Evolutionary conservation across 2,329 filamentous ascomycete genomes (phyloP).

Genomic region (Plenodomus lindquistii): DNA sequence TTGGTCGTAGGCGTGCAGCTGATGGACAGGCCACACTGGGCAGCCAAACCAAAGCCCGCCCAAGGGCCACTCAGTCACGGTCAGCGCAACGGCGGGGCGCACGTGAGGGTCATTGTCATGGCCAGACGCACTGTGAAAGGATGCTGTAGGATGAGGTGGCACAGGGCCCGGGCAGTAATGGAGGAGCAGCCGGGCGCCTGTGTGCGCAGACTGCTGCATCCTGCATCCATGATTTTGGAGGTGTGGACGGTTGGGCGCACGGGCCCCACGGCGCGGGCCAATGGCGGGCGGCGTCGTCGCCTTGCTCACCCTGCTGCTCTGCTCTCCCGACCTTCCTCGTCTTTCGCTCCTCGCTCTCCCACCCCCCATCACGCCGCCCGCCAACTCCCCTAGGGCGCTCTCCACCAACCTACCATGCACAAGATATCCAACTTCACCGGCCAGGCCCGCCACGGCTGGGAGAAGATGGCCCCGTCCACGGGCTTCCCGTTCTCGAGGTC

Average conservation of each 20-base stretch:
- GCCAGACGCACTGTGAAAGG: too few species aligned
- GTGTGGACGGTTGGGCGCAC: slow-evolving; percentile 7
- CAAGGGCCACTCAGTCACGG: too few species aligned
- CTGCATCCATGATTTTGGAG: too few species aligned
- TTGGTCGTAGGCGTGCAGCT: slow-evolving; percentile 13
- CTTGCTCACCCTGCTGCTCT: slow-evolving; percentile 12
- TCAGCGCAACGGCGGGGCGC: too few species aligned
- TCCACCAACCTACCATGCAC: slow-evolving; percentile 58
- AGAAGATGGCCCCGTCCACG: slow-evolving; percentile 65
- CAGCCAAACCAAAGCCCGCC: too few species aligned
- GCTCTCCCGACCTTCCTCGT: slow-evolving; percentile 20
- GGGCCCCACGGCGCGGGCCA: slow-evolving; percentile 3
- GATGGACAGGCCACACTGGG: slow-evolving; percentile 3
- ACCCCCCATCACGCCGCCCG: slow-evolving; percentile 27
- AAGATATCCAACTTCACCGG: slow-evolving; percentile 71
- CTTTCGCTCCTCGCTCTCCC: slow-evolving; percentile 22
- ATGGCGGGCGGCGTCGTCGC: slow-evolving; percentile 4
- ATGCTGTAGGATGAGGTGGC: too few species aligned
- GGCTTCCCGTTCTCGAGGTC: slow-evolving; percentile 66
- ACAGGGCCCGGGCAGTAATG: too few species aligned
- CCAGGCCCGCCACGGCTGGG: slow-evolving; percentile 68
- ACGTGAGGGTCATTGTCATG: too few species aligned
- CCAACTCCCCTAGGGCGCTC: slow-evolving; percentile 35
- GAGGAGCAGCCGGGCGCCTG: too few species aligned
- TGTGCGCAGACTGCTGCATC: too few species aligned